Evolutionary conservation across 352 stramenopile genomes (phyloP).

Genomic region (Pythium grandisporangium): DNA sequence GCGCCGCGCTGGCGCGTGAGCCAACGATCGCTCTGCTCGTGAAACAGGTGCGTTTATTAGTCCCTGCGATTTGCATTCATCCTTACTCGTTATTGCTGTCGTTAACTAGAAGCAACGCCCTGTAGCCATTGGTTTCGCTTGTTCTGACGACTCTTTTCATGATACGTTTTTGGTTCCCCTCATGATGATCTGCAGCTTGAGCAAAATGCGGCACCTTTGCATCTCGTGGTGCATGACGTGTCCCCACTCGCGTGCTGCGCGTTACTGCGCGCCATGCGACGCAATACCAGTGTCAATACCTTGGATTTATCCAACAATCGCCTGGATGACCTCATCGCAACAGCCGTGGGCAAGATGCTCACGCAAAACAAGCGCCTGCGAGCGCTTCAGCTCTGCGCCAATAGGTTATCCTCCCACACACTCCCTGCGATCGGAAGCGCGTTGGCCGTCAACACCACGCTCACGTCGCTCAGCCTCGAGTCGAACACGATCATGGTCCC

Average conservation of each 20-base stretch:
- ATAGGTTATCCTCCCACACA: conserved; percentile 29
- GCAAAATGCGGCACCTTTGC: conserved; percentile 30
- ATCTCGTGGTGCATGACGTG: conserved; percentile 35
- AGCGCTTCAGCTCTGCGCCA: conserved; percentile 47
- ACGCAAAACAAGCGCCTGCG: conserved; percentile 37
- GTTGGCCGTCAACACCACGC: conserved; percentile 29
- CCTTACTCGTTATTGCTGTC: too few relatives aligned
- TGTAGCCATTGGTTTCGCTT: not conserved
- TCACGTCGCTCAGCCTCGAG: conserved; percentile 48
- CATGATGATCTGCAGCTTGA: conserved; percentile 24
- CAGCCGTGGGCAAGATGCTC: conserved; percentile 41
- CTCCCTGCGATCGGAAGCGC: conserved; percentile 25
- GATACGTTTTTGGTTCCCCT: too few relatives aligned
- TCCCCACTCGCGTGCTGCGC: conserved; percentile 44
- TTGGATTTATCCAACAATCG: conserved; percentile 57
- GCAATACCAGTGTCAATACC: conserved; percentile 40
- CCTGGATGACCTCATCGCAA: conserved; percentile 29
- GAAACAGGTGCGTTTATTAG: conserved; percentile 11
- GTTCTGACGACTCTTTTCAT: not conserved
- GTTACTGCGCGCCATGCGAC: conserved; percentile 41
- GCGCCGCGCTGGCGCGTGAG: conserved; percentile 25
- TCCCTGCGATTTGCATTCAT: not conserved
- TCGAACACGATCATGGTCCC: conserved; percentile 36
- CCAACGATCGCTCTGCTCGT: conserved; percentile 39
- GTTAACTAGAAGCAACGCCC: too few relatives aligned